Percentiles rank a stretch among this genome's conserved stretches.
These are phyloP conservation scores for Alternaria triticina DNA, from an alignment of 2,329 filamentous ascomycete genomes.

Conservation along the genomic window DNA sequence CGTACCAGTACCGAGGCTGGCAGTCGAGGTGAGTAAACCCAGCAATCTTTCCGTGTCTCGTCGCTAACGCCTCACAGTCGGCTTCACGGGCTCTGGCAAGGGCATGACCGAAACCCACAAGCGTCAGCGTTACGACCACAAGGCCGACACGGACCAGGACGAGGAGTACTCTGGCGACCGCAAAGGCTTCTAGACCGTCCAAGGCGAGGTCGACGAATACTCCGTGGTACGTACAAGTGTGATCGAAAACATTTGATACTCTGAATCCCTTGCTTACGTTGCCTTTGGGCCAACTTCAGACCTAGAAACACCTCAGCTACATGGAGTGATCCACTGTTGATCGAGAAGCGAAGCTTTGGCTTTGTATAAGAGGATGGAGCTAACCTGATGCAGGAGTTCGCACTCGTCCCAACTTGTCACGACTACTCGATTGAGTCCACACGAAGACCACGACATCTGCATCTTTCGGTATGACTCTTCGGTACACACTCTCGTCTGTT, in stretches of 20 bases:
- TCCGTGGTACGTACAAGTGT: conserved; percentile 11
- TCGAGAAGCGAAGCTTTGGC: conserved; percentile 1
- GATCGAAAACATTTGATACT: background rate
- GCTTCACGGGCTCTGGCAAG: conserved; percentile 94
- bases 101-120: conserved; percentile 92
- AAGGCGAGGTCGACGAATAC: background rate
- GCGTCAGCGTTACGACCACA: conserved; percentile 81
- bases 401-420: background rate
- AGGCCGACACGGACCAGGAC: conserved; percentile 37
- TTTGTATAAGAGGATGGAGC: background rate
- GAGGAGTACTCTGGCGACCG: conserved; percentile 20
- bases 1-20: conserved; percentile 85
- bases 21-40: conserved; percentile 72
- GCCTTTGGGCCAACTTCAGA: conserved; percentile 17
- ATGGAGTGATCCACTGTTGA: conserved; percentile 1
- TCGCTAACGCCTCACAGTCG: conserved; percentile 66
- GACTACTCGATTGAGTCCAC: background rate
- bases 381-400: conserved; percentile 13
- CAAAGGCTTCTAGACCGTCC: conserved; percentile 11
- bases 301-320: conserved; percentile 11
- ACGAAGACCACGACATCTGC: conserved; percentile 28
- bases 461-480: conserved; percentile 32
- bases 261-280: conserved; percentile 30
- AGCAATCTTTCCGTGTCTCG: background rate
- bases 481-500: conserved; percentile 11